Base-by-base conservation (phyloP, 345 rosid genomes). In the Theobroma cacao region DNA sequence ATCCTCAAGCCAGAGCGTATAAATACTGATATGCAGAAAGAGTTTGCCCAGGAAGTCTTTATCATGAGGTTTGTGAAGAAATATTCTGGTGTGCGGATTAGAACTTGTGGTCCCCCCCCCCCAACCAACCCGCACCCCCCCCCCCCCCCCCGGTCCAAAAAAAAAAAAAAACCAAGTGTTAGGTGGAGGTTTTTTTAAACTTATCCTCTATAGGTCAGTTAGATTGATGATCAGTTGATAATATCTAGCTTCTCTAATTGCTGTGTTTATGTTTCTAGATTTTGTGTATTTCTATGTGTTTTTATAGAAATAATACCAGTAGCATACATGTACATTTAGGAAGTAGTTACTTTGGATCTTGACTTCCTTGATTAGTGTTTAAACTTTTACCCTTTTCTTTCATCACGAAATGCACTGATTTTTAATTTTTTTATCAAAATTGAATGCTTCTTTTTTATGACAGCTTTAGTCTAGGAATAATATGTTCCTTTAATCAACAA, bases 21-120 rank as follows among this genome's bases (percentile, higher is more conserved):
- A 79, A 87, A 90, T 87, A 84, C 94, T 41, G 97, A 93, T 81
- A 53, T 93, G 88, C 94, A 90, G 85, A 92, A 85, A 82, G 99
- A 95, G 85, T 95, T 95, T 84, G 94, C 97, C 26, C 99, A 93
- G 85, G 99, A 95, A 90, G 99, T 95, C 74, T 95, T 78, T 72
- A 95, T 95, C 71, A 90, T 95, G 98, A 92, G 99, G 99, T 95
- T 84, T 78, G 87, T 73, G 60, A 15, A 17, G 52, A 47, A 28
- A 70, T 38, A 14, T 43, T 30, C 33, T 4, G n/a, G 26, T 15
- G 22, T 5, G 1, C 13, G 28, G 3, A 13, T 31, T 50, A 36
- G 31, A 33, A 50, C 28, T 33, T 31, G 45, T 18, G 28, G 28
- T 10, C 40, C 24, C 17, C 12, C 26, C 40, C 3, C 7, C 45